Base-by-base conservation (phyloP, 1,284 basidiomycete species). In the Leccinum fallax region DNA sequence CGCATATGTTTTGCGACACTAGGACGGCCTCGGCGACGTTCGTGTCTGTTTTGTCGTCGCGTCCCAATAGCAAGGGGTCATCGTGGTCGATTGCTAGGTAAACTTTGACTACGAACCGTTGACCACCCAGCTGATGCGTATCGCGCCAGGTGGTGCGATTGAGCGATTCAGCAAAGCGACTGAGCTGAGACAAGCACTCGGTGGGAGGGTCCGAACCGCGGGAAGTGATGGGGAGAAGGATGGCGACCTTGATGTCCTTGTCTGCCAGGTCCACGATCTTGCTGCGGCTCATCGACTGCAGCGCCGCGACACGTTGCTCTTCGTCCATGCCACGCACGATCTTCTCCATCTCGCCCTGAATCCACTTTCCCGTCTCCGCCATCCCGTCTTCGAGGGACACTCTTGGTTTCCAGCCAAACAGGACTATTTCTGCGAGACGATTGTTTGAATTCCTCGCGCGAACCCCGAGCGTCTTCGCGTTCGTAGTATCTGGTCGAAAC, bases 211-310 rank as follows among this genome's bases (percentile, higher is more conserved):
- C 32, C 0, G 72, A 71, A 2, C 81, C 80, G 1, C 81, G 77
- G 16, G 85, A 86, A 1, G 85, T 86, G 63, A 87, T 78, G 2
- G 85, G 85, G 10, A 87, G 79, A 10, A 87, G 75, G 52, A 86
- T 76, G 0, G 81, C 85, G 63, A 85, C 84, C 5, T 71, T 79
- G 62, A 77, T 74, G 0, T 66, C 69, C n/a, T 75, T 69, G 0
- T 69, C 63, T 5, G 70, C 65, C 8, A 86, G 72, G 53, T 80
- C 63, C 19, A 85, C 63, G 7, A 82, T 58, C 43, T 73, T 58
- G 63, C 83, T 83, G 32, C 51, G 51, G 21, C 65, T 63, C 53
- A 79, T 68, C 16, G 26, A 55, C 30, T 65, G 56, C 38, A 79
- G 61, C 28, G 63, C 51, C 3, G 65, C 58, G n/a, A 36, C 28